Evolutionary conservation across 768 basidiomycete genomes (phyloP), one percentile per base, ranked within the genome.

Genomic region (Cystofilobasidium capitatum): DNA sequence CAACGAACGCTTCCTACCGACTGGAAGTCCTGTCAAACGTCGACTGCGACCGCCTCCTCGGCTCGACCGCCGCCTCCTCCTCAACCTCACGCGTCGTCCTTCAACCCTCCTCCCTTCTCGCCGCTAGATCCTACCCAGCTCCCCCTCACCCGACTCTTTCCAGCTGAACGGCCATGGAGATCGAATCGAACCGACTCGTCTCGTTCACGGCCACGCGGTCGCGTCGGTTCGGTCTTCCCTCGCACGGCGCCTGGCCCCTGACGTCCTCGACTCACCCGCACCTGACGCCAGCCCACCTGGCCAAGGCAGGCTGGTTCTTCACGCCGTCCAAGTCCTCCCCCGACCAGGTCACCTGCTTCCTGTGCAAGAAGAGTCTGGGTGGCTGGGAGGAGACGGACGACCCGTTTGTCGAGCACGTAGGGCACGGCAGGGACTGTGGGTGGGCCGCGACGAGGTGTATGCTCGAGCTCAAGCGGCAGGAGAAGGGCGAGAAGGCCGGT

Each of bases 271-370:
- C 84, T 75, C 72, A 76, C 47, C 76, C 77, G 8, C 77, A 79
- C 60, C 86, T 92, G 55, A 91, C 83, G 60, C 86, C 92, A 1
- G 77, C 81, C 62, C 81, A 83, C 4, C 83, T 98, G 20, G 87
- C 93, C 1, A 85, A 87, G 71, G 93, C 93, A 2, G 93, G 93
- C 12, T 97, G 94, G 79, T 93, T 84, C 80, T 92, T 82, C 77
- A 81, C 81, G 70, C 89, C 89, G 0, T 78, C 79, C 67, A 83
- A 84, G 29, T 54, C 68, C 8, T 85, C 86, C 69, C 80, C 79
- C 20, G 89, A 92, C 77, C 86, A 83, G 72, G 91, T 88, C 26
- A 69, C 82, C 5, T 98, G 93, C 76, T 96, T 86, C 75, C 79
- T 87, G 71, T 98, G 93, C 78, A 81, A 81, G 54, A 89, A 92